These are phyloP conservation scores for Beauveria caledonica DNA, from an alignment of 2,329 filamentous ascomycete species.

Conservation along the genomic window DNA sequence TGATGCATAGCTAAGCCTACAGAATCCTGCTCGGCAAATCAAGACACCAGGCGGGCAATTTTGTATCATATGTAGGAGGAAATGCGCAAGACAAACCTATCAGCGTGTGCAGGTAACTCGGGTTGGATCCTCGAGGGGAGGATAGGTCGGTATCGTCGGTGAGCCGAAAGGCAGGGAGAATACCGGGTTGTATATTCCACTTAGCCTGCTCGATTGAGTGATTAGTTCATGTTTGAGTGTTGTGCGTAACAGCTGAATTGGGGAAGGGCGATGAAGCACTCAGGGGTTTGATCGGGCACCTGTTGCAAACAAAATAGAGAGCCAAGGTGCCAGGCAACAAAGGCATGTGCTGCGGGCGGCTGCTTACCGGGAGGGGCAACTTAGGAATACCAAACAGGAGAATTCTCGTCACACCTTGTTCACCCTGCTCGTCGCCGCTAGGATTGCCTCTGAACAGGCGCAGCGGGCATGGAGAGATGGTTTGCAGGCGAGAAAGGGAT, in stretches of 20 bases:
- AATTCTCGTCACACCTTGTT: constrained; percentile 20
- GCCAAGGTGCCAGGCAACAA: constrained; percentile 1
- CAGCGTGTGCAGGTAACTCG: background rate
- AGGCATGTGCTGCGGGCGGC: background rate
- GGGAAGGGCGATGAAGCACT: background rate
- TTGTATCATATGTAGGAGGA: background rate
- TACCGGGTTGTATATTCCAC: background rate
- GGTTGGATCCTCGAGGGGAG: background rate
- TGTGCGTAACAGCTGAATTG: background rate
- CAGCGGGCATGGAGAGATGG: constrained; percentile 26
- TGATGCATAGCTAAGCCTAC: background rate
- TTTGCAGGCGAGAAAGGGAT: constrained; percentile 16
- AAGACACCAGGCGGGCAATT: background rate
- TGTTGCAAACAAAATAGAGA: constrained; percentile 11
- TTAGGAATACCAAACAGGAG: constrained; percentile 14
- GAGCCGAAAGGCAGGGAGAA: background rate
- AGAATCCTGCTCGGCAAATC: background rate
- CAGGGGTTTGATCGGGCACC: constrained; percentile 8
- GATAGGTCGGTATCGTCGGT: background rate
- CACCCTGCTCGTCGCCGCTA: constrained; percentile 30
- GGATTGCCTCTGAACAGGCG: constrained; percentile 33
- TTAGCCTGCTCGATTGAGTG: background rate
- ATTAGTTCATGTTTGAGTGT: background rate
- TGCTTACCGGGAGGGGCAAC: constrained; percentile 9
- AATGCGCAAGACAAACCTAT: constrained; percentile 5